Evolutionary conservation across 139 green algal genomes (phyloP).

Genomic region (Parachlorella kessleri): DNA sequence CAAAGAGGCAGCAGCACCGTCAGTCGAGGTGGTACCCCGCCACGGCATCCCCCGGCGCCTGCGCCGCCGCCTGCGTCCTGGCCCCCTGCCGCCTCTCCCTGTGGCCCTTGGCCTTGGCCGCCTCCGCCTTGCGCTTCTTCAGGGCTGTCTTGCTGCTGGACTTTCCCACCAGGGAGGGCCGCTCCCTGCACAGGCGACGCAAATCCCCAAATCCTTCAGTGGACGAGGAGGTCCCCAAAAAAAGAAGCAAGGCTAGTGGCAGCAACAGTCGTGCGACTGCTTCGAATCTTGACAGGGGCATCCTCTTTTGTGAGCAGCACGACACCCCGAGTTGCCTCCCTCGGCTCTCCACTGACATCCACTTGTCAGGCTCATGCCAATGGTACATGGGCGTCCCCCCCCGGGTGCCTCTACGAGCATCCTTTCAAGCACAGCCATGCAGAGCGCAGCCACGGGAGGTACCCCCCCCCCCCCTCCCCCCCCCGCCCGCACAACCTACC

Average conservation of each 20-base stretch:
- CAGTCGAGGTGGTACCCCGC: not conserved
- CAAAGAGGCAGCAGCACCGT: no score
- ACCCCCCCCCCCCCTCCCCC: not conserved
- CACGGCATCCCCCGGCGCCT: not conserved
- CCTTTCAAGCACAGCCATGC: no score
- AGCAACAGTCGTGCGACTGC: not conserved
- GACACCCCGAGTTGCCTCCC: not conserved
- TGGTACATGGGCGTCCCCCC: no score
- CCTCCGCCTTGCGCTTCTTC: constrained; percentile 57
- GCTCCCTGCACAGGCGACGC: constrained; percentile 5
- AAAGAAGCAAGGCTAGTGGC: not conserved
- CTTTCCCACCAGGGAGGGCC: constrained; percentile 53
- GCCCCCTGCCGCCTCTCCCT: not conserved
- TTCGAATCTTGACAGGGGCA: no score
- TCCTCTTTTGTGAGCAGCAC: no score
- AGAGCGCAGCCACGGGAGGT: not conserved
- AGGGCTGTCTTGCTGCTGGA: constrained; percentile 42
- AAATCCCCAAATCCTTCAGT: no score
- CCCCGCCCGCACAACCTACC: no score
- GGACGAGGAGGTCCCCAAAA: not conserved
- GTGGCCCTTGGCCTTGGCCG: not conserved
- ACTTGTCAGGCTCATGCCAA: no score
- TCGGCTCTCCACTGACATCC: not conserved
- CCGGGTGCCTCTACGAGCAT: no score
- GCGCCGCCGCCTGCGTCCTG: not conserved